These are phyloP conservation scores for Leccinum pellstonianum DNA, from an alignment of 768 basidiomycete species.

Conservation along the genomic window DNA sequence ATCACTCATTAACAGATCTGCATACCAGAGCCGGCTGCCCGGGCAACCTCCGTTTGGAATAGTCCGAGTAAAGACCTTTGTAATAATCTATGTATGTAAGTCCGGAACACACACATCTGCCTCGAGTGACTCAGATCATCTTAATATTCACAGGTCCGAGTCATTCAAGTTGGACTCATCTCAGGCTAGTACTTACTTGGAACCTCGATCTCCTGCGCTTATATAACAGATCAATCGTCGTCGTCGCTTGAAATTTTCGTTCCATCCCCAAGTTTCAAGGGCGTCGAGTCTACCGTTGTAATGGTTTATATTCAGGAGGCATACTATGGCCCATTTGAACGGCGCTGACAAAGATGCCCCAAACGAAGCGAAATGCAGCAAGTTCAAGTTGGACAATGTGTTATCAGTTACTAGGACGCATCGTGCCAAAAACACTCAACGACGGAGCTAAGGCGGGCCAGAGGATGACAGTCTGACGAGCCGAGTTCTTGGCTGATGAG, in stretches of 20 bases:
- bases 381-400: background rate
- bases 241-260: no score
- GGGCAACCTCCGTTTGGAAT: background rate
- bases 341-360: background rate
- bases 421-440: background rate
- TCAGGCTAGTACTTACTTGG: no score
- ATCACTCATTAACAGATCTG: no score
- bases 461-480: background rate
- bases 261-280: no score
- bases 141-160: no score
- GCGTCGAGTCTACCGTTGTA: background rate
- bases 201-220: no score
- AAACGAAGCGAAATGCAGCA: no score
- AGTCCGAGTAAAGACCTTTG: background rate
- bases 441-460: background rate
- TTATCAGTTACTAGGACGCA: background rate
- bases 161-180: no score
- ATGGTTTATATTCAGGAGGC: background rate
- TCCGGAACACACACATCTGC: background rate
- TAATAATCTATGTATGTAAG: background rate
- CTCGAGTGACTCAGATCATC: background rate
- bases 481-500: background rate
- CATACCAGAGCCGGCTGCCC: background rate
- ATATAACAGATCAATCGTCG: no score
- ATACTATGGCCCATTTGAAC: background rate